Evolutionary conservation across 2,329 filamentous ascomycete genomes (phyloP).

Genomic region (Arthrobotrys pseudoclavata): DNA sequence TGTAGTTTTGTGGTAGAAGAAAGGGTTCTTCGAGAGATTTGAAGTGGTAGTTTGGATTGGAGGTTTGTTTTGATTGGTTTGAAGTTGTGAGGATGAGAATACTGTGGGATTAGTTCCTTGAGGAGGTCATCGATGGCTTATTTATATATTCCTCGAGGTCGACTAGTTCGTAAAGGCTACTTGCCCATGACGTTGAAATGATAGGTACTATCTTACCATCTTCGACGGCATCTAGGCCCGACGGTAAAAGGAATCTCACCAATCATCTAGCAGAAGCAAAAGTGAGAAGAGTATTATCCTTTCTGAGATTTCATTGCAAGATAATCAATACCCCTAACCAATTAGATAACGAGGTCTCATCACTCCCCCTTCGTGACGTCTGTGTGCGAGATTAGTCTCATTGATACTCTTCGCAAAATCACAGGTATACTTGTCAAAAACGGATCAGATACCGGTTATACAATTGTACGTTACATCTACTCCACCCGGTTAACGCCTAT

Average conservation of each 20-base stretch:
- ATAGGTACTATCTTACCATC: too few relatives aligned
- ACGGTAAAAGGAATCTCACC: slow-evolving; percentile 7
- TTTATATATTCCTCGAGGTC: not conserved
- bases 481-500: not conserved
- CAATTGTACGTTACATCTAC: not conserved
- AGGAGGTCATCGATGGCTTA: not conserved
- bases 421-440: not conserved
- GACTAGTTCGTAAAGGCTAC: not conserved
- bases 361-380: too few relatives aligned
- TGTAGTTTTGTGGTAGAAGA: not conserved
- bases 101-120: not conserved
- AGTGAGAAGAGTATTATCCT: not conserved
- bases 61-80: not conserved
- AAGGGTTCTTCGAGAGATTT: not conserved
- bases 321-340: not conserved
- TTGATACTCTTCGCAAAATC: not conserved
- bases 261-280: not conserved
- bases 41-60: not conserved
- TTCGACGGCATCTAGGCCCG: slow-evolving; percentile 1
- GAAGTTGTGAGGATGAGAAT: slow-evolving; percentile 1
- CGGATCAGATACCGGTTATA: not conserved
- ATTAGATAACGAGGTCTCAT: not conserved
- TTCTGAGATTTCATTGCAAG: not conserved
- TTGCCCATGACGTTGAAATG: too few relatives aligned
- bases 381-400: too few relatives aligned